phyloP scores from a whole-genome alignment of 805 yeast species.

The Clavispora carvajalis region DNA sequence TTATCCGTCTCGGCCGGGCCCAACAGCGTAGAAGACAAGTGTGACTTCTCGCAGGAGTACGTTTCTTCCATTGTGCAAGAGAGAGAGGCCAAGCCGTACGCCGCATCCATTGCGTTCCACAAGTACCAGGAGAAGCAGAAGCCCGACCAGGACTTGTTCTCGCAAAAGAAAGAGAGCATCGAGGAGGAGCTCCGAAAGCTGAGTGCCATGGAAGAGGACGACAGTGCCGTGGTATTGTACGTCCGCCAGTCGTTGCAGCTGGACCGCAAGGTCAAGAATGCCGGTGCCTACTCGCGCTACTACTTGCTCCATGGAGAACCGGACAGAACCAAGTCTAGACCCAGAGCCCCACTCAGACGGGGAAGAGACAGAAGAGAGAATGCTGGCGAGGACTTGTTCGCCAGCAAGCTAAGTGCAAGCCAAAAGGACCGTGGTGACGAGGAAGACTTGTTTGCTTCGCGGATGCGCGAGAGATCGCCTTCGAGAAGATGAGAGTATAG shows the following conservation, averaged over 20 bases:
- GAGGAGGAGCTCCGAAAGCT: constrained; percentile 9
- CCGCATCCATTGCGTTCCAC: constrained; percentile 30
- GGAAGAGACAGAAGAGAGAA: constrained; percentile 8
- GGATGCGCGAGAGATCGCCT: constrained; percentile 19
- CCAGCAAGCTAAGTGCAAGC: constrained; percentile 13
- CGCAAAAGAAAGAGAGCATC: constrained; percentile 5
- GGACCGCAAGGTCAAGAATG: constrained; percentile 55
- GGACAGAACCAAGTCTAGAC: constrained; percentile 29
- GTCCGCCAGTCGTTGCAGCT: constrained; percentile 47
- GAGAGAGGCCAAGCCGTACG: constrained; percentile 38
- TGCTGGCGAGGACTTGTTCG: constrained; percentile 23
- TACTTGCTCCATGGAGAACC: constrained; percentile 73
- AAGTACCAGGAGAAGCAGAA: constrained; percentile 13
- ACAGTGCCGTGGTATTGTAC: constrained; percentile 29
- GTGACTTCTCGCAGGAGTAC: constrained; percentile 14
- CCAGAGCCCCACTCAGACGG: constrained; percentile 5
- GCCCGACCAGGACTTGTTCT: constrained; percentile 11
- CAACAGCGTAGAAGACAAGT: constrained; percentile 1
- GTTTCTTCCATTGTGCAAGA: constrained; percentile 27
- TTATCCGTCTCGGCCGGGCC: constrained; percentile 22
- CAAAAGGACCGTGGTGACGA: constrained; percentile 18
- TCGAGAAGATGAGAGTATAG: not conserved
- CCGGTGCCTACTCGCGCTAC: constrained; percentile 55
- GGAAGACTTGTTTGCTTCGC: constrained; percentile 33
- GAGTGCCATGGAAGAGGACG: constrained; percentile 36